These are phyloP conservation scores for Nepenthes alata DNA, from an alignment of 179 eudicot genomes.

Conservation along the genomic window DNA sequence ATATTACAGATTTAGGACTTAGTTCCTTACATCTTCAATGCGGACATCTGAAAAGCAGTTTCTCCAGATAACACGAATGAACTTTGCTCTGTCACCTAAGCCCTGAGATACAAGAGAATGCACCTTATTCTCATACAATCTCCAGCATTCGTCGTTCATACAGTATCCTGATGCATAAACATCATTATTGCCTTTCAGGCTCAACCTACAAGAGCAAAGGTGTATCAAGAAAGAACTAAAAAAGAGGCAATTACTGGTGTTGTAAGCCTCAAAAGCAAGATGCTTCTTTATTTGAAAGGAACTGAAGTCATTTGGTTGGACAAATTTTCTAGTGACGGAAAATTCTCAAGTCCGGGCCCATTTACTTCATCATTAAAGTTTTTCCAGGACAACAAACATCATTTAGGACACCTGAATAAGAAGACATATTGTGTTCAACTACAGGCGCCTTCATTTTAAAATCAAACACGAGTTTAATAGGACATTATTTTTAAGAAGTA, in stretches of 20 bases:
- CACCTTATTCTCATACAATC: conserved; percentile 69
- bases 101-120: conserved; percentile 50
- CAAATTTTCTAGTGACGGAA: too few relatives aligned
- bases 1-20: neutral
- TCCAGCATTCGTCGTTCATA: conserved; percentile 86
- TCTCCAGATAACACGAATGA: conserved; percentile 72
- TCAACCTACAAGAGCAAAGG: conserved; percentile 39
- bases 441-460: too few relatives aligned
- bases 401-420: too few relatives aligned
- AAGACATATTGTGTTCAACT: too few relatives aligned
- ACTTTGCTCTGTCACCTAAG: conserved; percentile 58
- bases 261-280: conserved; percentile 1
- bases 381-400: too few relatives aligned
- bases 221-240: neutral
- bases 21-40: conserved; percentile 54
- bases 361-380: too few relatives aligned
- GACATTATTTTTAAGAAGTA: neutral
- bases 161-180: conserved; percentile 51
- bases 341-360: too few relatives aligned
- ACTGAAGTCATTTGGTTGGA: too few relatives aligned
- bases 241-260: neutral
- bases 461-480: neutral
- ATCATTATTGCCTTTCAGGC: conserved; percentile 48
- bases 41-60: conserved; percentile 34
- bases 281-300: too few relatives aligned